Percentiles rank a stretch among this genome's conserved stretches.
Evolutionary conservation across 169 alveolate genomes (phyloP).

Genomic region (Plasmodium chabaudi): DNA sequence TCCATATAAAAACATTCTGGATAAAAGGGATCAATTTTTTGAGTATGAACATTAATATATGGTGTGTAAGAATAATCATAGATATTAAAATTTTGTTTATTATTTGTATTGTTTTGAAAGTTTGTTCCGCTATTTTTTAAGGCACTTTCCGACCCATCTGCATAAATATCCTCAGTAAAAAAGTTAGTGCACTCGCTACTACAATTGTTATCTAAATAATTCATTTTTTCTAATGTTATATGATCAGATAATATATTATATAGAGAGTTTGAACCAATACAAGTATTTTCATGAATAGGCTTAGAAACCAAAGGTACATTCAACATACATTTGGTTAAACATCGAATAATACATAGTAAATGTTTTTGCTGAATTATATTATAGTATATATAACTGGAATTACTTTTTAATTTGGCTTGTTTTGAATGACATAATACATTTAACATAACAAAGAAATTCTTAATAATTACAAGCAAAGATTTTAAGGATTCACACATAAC

Average conservation of each 20-base stretch:
- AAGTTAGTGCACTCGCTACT: background rate
- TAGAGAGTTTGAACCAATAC: conserved; percentile 10
- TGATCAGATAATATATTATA: conserved; percentile 43
- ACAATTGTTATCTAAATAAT: conserved; percentile 42
- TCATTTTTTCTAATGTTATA: conserved; percentile 58
- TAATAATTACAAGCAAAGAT: conserved; percentile 66
- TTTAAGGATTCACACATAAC: conserved; percentile 74
- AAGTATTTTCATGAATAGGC: conserved; percentile 75
- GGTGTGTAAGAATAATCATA: conserved; percentile 70
- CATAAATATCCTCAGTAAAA: background rate
- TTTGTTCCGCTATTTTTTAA: background rate
- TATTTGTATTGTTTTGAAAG: background rate
- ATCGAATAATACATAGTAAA: conserved; percentile 58
- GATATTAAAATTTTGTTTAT: conserved; percentile 3
- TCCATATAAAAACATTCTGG: conserved; percentile 70
- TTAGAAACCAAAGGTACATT: conserved; percentile 70
- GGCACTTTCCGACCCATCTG: background rate
- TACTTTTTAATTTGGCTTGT: conserved; percentile 30
- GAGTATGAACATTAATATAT: conserved; percentile 3
- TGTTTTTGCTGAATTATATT: conserved; percentile 73
- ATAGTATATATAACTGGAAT: conserved; percentile 34
- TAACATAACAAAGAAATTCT: conserved; percentile 55
- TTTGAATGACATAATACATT: conserved; percentile 49
- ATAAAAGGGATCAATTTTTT: conserved; percentile 26
- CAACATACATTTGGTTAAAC: conserved; percentile 77